Conservation (phyloP, 2,329 filamentous ascomycete species). For the Colletotrichum euphorbiae region DNA sequence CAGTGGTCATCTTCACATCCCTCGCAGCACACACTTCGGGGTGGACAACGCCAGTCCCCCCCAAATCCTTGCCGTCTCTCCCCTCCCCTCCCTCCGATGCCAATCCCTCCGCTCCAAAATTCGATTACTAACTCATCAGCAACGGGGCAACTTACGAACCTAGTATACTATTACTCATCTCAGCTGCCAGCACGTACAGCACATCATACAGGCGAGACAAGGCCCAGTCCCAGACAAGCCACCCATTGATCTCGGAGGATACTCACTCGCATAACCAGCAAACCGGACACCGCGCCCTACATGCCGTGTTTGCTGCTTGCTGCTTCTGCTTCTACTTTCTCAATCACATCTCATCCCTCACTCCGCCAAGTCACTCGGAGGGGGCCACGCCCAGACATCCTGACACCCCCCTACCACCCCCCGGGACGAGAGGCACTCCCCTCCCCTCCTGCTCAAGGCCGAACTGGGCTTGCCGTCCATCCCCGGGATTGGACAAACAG, state of each 20-base stretch:
- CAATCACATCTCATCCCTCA: conserved; percentile 40
- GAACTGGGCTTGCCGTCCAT: conserved; percentile 28
- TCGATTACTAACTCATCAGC: conserved; percentile 21
- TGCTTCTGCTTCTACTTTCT: conserved; percentile 8
- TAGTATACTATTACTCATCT: conserved; percentile 30
- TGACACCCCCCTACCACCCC: conserved; percentile 26
- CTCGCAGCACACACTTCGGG: conserved; percentile 15
- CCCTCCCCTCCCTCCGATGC: conserved; percentile 29
- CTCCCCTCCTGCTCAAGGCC: conserved; percentile 36
- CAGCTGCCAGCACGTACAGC: conserved; percentile 18
- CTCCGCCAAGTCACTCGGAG: conserved; percentile 34
- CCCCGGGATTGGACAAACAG: conserved; percentile 40
- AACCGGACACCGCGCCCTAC: background rate
- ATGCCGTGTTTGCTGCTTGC: conserved; percentile 28
- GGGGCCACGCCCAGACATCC: conserved; percentile 33
- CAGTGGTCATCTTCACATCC: conserved; percentile 9
- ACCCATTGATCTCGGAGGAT: no score
- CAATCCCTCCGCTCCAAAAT: conserved; percentile 27
- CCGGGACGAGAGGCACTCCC: conserved; percentile 23
- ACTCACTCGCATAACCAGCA: background rate
- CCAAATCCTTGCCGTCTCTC: conserved; percentile 26
- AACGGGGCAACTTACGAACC: conserved; percentile 18
- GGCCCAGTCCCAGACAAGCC: background rate
- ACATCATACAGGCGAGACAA: conserved; percentile 26
- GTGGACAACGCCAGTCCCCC: conserved; percentile 29